Evolutionary conservation across 768 basidiomycete species (phyloP), one percentile per base, ranked within the genome.

Genomic region (Boletus vermiculosoides): DNA sequence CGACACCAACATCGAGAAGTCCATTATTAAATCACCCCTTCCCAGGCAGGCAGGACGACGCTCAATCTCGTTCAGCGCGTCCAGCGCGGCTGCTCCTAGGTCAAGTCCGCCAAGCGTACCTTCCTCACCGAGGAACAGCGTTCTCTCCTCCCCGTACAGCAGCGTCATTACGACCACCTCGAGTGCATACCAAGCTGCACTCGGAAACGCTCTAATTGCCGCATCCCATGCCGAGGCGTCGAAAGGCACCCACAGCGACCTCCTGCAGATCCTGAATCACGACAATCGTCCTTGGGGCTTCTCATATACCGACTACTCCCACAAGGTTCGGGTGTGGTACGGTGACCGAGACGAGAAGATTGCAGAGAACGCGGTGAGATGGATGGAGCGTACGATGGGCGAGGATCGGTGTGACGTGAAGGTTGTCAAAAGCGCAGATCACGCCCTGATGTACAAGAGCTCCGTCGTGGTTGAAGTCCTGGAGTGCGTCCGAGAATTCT

Each of bases 141-240:
- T 75, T 44, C 68, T 72, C 53, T 72, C 71, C 8, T 69, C 71
- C 2, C 60, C 68, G 9, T 53, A 67, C 34, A 54, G 60, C 36
- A 64, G 59, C 28, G 56, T 64, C 13, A 60, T 67, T 25, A 61
- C 69, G 23, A 60, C 66, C 22, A 50, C 66, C 44, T 73, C 71
- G 20, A 59, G 37, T 36, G 60, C 69, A 42, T 73, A 72, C 65
- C 88, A 91, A 61, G 86, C 83, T 15, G 80, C 86, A 3, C 79
- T 98, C n/a, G 92, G 88, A 36, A 93, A 90, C 56, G 94, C 94
- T 3, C 80, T 99, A 33, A 86, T 95, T 42, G 92, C 92, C 23
- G 96, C 96, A 0, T 95, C 94, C 1, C 95, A 99, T 70, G 89
- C 95, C 3, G 96, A 98, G 70, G 94, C 93, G 5, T 83, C 93